Conservation (phyloP, 768 basidiomycete genomes). For the Hirschioporus abietinus region DNA sequence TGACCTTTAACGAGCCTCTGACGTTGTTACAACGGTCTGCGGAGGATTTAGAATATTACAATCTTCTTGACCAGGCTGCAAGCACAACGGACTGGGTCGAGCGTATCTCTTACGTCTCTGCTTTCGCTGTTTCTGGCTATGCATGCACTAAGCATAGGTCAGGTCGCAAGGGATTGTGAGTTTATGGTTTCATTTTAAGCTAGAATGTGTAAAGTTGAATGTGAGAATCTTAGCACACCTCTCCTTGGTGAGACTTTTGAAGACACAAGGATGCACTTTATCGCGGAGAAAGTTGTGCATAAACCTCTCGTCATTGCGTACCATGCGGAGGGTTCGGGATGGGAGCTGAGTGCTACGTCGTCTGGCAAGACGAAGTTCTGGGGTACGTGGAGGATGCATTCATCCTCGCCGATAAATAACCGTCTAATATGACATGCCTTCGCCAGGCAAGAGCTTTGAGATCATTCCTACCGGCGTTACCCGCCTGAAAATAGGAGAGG, state of each 20-base stretch:
- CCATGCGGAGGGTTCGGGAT: conserved; percentile 74
- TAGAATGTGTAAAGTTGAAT: conserved; percentile 4
- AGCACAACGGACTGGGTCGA: conserved; percentile 52
- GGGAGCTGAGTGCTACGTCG: conserved; percentile 74
- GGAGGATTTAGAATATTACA: conserved; percentile 78
- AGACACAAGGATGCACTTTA: conserved; percentile 71
- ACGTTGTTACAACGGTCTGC: conserved; percentile 77
- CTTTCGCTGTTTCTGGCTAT: conserved; percentile 82
- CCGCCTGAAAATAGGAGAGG: conserved; percentile 58
- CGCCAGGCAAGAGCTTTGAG: conserved; percentile 80
- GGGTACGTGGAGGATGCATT: conserved; percentile 47
- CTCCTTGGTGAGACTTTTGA: conserved; percentile 89
- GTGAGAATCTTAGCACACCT: conserved; percentile 54
- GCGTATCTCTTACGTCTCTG: conserved; percentile 71
- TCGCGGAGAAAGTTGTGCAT: conserved; percentile 85
- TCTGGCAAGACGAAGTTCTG: conserved; percentile 85
- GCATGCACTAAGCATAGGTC: conserved; percentile 75
- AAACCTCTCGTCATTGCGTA: conserved; percentile 82
- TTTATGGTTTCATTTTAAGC: conserved; percentile 15
- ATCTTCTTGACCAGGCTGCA: conserved; percentile 63
- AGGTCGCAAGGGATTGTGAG: conserved; percentile 85
- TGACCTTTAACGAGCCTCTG: conserved; percentile 86
- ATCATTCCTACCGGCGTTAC: conserved; percentile 76
- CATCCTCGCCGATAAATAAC: conserved; percentile 12
- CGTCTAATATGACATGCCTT: conserved; percentile 15